A percentile compares a stretch with the other conserved stretches of the same genome.
Evolutionary conservation across 345 rosid species (phyloP).

Genomic region (Rhodamnia argentea): DNA sequence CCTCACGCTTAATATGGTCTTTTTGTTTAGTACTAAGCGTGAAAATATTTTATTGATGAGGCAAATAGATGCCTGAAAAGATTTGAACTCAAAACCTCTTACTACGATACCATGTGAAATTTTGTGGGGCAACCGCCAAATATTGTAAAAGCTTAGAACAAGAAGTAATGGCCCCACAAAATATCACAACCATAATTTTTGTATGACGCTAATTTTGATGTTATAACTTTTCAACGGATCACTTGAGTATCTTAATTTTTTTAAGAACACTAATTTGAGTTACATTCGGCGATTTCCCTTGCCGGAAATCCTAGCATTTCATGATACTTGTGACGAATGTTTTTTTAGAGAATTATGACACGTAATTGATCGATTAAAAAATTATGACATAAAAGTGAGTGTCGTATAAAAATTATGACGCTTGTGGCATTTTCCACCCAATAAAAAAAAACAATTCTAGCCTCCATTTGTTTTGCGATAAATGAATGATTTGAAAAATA

Average conservation of each 20-base stretch:
- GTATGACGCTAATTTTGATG: background rate
- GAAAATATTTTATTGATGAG: too few species aligned
- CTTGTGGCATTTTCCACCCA: background rate
- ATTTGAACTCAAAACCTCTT: too few species aligned
- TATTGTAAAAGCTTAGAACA: too few species aligned
- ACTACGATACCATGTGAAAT: too few species aligned
- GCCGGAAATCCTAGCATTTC: background rate
- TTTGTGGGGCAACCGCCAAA: too few species aligned
- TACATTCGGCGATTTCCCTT: background rate
- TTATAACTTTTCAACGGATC: background rate
- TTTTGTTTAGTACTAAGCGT: too few species aligned
- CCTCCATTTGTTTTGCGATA: accelerated
- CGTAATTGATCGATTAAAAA: accelerated
- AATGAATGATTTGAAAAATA: background rate
- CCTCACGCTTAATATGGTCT: too few species aligned
- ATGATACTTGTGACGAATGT: background rate
- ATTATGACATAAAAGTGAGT: background rate
- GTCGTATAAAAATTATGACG: accelerated
- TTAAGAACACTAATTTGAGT: background rate
- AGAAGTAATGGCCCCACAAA: too few species aligned
- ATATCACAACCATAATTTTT: background rate
- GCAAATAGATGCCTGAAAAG: too few species aligned
- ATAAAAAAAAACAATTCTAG: background rate
- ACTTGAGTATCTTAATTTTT: background rate
- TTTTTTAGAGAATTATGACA: background rate